phyloP scores from a whole-genome alignment of 257 asterid genomes.

The Plantago elongata region DNA sequence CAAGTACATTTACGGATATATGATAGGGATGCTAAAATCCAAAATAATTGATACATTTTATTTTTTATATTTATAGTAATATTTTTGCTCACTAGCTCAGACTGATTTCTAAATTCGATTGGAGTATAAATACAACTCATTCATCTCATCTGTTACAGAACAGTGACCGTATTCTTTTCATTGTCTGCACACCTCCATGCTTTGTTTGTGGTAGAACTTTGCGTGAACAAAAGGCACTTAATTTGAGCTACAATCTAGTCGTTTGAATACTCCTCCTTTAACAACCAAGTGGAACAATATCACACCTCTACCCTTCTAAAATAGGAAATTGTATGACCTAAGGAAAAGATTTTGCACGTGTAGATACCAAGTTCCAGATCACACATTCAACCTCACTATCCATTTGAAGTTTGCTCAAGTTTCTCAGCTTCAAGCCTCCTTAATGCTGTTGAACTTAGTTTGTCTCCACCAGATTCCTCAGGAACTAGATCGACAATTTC shows the following conservation, averaged over 20 bases:
- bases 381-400: constrained; percentile 28
- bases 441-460: constrained; percentile 74
- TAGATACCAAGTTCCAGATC: neutral
- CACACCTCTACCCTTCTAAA: constrained; percentile 18
- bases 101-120: no score
- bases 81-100: no score
- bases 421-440: constrained; percentile 72
- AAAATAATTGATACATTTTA: no score
- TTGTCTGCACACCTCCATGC: no score
- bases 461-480: constrained; percentile 56
- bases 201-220: no score
- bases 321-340: neutral
- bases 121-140: no score
- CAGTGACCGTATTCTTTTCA: no score
- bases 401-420: constrained; percentile 26
- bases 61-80: no score
- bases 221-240: neutral
- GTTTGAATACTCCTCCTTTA: neutral
- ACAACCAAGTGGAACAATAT: constrained; percentile 5
- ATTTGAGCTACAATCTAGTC: constrained; percentile 5
- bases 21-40: no score
- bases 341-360: neutral
- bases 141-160: no score
- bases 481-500: constrained; percentile 80
- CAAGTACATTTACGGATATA: no score